Base-by-base conservation (phyloP, 208 protist genomes). In the Baffinella frigidus region DNA sequence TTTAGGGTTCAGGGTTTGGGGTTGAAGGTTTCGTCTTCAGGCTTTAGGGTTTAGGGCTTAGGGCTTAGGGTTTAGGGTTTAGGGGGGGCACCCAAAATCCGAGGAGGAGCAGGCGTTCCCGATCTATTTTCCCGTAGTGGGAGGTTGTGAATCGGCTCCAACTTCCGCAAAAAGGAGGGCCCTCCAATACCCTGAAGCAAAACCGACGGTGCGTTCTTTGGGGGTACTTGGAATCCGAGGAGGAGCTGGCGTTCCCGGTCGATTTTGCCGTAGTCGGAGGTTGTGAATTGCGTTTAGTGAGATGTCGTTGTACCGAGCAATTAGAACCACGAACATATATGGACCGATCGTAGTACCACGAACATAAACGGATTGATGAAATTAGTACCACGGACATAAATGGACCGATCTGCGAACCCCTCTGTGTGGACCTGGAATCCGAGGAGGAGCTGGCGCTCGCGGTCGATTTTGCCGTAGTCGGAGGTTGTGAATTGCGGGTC, bases 391-490 rank as follows among this genome's bases (percentile, higher is more conserved):
- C n/a, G n/a, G n/a, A n/a, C n/a, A n/a, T n/a, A n/a, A n/a, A n/a
- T n/a, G n/a, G n/a, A n/a, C n/a, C n/a, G n/a, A n/a, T n/a, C n/a
- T n/a, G n/a, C n/a, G n/a, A n/a, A n/a, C n/a, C n/a, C n/a, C n/a
- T n/a, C n/a, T n/a, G n/a, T n/a, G n/a, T n/a, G n/a, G 41, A 39
- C 90, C 43, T 81, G 87, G 62, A 94, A 94, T 20, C 30, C 91
- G 30, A 93, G 50, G 33, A 81, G 87, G 24, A 95, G 44, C 84
- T 93, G 87, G 11, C 24, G 11, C 50, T 92, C 62, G 33, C 89
- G 89, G 45, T 94, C 94, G 24, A 94, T 81, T 41, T 95, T 94
- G 45, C 80, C 93, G 50, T 93, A 94, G 73, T 95, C 94, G 35
- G 39, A 89, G 3, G 77, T 87, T 4, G 44, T 61, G 77, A 87